Percentiles rank a stretch among this genome's conserved stretches.
Evolutionary conservation across 2,329 filamentous ascomycete species (phyloP).

Genomic region (Fusarium xylarioides): DNA sequence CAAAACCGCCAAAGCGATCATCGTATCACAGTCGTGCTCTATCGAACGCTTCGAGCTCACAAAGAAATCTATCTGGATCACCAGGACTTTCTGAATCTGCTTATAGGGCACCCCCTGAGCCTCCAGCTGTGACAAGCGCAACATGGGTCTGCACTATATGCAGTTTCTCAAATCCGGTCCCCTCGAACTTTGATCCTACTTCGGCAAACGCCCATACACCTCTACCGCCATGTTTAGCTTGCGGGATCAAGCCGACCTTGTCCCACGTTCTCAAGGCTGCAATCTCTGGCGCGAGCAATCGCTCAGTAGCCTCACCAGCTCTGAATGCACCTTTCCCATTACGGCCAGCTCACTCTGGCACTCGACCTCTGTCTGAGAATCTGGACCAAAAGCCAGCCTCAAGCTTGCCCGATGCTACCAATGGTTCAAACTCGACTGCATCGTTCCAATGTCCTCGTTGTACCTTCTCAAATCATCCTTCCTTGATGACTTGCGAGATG

Average conservation of each 20-base stretch:
- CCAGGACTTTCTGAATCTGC: slow-evolving; percentile 56
- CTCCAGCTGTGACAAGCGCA: slow-evolving; percentile 65
- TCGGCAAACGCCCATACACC: slow-evolving; percentile 82
- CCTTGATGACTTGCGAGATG: slow-evolving; percentile 85
- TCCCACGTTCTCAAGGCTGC: slow-evolving; percentile 86
- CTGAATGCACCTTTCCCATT: slow-evolving; percentile 43
- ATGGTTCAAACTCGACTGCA: slow-evolving; percentile 36
- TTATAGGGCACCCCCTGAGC: slow-evolving; percentile 50
- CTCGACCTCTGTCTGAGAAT: slow-evolving; percentile 16
- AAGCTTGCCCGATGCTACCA: neutral
- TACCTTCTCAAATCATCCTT: slow-evolving; percentile 94
- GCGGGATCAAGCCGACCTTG: slow-evolving; percentile 90
- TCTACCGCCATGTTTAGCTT: slow-evolving; percentile 87
- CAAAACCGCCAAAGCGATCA: slow-evolving; percentile 77
- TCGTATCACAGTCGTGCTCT: slow-evolving; percentile 65
- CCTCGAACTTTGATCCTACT: slow-evolving; percentile 90
- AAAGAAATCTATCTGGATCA: slow-evolving; percentile 58
- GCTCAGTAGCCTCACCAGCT: slow-evolving; percentile 44
- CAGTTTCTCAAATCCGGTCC: slow-evolving; percentile 91
- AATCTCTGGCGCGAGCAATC: slow-evolving; percentile 76
- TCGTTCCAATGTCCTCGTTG: slow-evolving; percentile 81
- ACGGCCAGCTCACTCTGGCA: slow-evolving; percentile 36
- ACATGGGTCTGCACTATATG: slow-evolving; percentile 98
- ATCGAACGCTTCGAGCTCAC: slow-evolving; percentile 55
- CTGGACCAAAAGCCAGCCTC: slow-evolving; percentile 1